Evolutionary conservation across 1,284 basidiomycete species (phyloP).

Genomic region (Flammula alnicola): DNA sequence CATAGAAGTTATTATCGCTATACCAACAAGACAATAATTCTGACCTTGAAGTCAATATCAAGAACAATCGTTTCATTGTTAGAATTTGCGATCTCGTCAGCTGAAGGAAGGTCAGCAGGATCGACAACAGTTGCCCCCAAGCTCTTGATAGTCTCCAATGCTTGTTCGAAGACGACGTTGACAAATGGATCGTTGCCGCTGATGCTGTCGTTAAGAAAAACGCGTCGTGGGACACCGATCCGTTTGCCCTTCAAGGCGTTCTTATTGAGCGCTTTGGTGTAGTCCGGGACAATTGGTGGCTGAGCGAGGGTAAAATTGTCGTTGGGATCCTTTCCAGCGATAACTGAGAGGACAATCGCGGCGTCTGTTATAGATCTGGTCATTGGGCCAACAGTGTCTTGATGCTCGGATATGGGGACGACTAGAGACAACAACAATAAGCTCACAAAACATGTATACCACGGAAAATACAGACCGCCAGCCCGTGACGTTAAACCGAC

Average conservation of each 20-base stretch:
- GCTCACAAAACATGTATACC: background rate
- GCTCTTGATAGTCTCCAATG: conserved; percentile 47
- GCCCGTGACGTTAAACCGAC: conserved; percentile 67
- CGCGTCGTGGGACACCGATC: conserved; percentile 60
- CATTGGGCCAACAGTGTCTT: conserved; percentile 70
- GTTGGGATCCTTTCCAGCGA: conserved; percentile 58
- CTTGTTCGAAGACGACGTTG: conserved; percentile 52
- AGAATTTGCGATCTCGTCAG: conserved; percentile 52
- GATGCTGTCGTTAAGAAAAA: conserved; percentile 46
- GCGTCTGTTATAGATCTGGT: conserved; percentile 62
- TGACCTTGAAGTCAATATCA: conserved; percentile 61
- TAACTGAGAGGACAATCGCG: conserved; percentile 60
- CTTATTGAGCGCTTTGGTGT: conserved; percentile 51
- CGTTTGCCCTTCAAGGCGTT: conserved; percentile 58
- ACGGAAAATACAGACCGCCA: conserved; percentile 45
- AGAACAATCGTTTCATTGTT: conserved; percentile 61
- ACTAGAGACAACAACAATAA: conserved; percentile 38
- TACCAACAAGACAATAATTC: background rate
- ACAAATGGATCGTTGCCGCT: conserved; percentile 35
- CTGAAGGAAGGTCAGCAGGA: conserved; percentile 63
- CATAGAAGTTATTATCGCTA: conserved; percentile 5
- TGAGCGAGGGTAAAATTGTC: conserved; percentile 68
- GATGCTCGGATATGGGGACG: conserved; percentile 63
- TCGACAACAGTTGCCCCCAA: conserved; percentile 67
- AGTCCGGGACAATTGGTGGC: conserved; percentile 58